A percentile compares a stretch with the other conserved stretches of the same genome.
Evolutionary conservation across 2,329 filamentous ascomycete genomes (phyloP).

Genomic region (Aspergillus alliaceus): DNA sequence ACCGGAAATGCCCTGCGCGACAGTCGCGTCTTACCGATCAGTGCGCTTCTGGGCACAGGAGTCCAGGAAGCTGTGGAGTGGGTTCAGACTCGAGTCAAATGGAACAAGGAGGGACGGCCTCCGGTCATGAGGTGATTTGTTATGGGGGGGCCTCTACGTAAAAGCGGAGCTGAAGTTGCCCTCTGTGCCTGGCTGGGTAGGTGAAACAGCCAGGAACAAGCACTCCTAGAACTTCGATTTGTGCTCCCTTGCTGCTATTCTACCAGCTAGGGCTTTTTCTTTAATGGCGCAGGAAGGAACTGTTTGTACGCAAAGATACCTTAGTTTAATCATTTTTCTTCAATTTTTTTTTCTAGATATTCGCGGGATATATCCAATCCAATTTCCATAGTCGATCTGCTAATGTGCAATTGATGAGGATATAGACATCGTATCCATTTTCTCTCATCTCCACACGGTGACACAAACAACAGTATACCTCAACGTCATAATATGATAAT

Average conservation of each 20-base stretch:
- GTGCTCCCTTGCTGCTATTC: background rate
- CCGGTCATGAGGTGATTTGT: slow-evolving; percentile 79
- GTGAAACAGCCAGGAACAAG: background rate
- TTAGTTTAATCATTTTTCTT: background rate
- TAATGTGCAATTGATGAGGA: too few relatives aligned
- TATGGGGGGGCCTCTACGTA: background rate
- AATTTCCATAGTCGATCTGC: too few relatives aligned
- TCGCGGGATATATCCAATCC: background rate
- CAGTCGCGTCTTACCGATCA: slow-evolving; percentile 85
- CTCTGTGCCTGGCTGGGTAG: background rate
- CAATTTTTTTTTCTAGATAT: background rate
- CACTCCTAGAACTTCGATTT: background rate
- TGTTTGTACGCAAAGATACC: slow-evolving; percentile 10
- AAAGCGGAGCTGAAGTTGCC: background rate
- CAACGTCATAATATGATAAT: background rate
- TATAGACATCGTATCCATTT: too few relatives aligned
- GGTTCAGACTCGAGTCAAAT: slow-evolving; percentile 86
- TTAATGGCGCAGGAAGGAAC: slow-evolving; percentile 1
- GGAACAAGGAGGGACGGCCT: slow-evolving; percentile 92
- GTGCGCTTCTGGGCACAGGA: slow-evolving; percentile 77
- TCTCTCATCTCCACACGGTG: too few relatives aligned
- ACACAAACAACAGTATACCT: too few relatives aligned
- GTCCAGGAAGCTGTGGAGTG: slow-evolving; percentile 97
- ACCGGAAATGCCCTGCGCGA: slow-evolving; percentile 84
- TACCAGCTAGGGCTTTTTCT: too few relatives aligned